A percentile compares a stretch with the other conserved stretches of the same genome.
Evolutionary conservation across 2,329 filamentous ascomycete genomes (phyloP).

Genomic region (Fusarium hainanense): DNA sequence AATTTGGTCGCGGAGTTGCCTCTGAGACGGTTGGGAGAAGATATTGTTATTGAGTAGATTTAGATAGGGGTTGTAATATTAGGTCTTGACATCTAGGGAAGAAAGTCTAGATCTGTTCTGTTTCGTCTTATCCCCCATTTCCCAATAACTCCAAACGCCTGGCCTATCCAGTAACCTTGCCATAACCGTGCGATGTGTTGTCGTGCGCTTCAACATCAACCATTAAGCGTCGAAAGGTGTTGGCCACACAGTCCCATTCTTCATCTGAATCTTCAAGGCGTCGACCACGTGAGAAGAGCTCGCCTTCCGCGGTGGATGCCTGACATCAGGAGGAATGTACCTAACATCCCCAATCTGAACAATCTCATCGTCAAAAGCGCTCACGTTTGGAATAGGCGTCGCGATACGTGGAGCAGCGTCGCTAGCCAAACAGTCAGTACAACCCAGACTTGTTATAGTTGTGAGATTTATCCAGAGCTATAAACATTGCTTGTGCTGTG

Average conservation of each 20-base stretch:
- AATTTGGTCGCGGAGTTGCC: constrained; percentile 49
- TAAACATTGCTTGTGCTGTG: not conserved
- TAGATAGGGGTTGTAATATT: constrained; percentile 26
- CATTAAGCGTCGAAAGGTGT: not conserved
- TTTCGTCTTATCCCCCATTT: not conserved
- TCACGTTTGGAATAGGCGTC: not conserved
- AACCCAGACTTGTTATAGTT: not conserved
- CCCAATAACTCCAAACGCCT: not conserved
- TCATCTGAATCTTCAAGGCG: no score
- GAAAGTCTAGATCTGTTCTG: not conserved
- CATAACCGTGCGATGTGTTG: not conserved
- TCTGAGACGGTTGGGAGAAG: constrained; percentile 48
- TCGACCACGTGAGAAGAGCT: no score
- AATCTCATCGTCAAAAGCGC: not conserved
- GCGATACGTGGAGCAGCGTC: not conserved
- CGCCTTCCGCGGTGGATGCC: not conserved
- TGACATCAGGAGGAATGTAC: no score
- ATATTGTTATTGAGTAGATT: constrained; percentile 50
- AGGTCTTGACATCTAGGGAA: not conserved
- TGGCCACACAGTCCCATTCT: no score
- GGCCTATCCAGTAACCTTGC: no score
- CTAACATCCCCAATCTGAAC: not conserved
- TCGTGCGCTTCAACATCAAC: not conserved
- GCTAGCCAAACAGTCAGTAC: not conserved
- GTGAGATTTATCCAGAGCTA: not conserved